Base-by-base conservation (phyloP, 2,329 filamentous ascomycete genomes). In the Paramyrothecium sp. region DNA sequence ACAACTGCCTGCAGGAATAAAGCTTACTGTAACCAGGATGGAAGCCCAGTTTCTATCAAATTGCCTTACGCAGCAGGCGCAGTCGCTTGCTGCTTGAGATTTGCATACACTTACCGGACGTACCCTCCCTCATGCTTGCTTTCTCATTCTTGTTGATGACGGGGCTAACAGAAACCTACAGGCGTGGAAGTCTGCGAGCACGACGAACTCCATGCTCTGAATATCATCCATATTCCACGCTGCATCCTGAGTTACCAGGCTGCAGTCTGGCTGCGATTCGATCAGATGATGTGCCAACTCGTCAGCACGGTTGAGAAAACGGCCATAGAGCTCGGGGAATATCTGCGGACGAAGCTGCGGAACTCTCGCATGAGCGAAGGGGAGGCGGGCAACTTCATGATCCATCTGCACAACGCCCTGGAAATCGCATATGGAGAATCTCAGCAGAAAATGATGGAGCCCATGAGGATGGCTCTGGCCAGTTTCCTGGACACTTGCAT, bases 31-130 rank as follows among this genome's bases (percentile, higher is more conserved):
- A 21, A 22, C 3, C 34, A 75, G 73, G 63, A 69, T 44, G 68
- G 67, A 11, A 54, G 61, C 3, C 65, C 66, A 1, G 63, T 69
- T 12, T 60, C 63, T 12, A 54, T 75, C 12, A 44, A 60, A 44
- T 48, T 72, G 17, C 51, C 61, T 1, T 65, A 63, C 47, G 63
- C 65, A 21, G 61, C 64, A 7, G 64, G 65, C 47, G 62, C 70
- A 17, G 61, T 68, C 17, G 69, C 59, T 7, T 66, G 71, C 54
- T 69, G 69, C 54, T 63, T 75, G 22, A 63, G 64, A 26, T 76
- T 70, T 56, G 67, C 75, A 53, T 76, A 76, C 54, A 73, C 69
- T 5, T 59, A 68, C 20, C 63, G 73, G 73, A 58, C 57, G 71
- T 63, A n/a, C 12, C 17, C 21, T 38, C 10, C 26, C 7, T 19